Percentiles rank a stretch among this genome's conserved stretches.
These are phyloP conservation scores for Yamadazyma phyllophila DNA, from an alignment of 805 yeast species.

Conservation along the genomic window DNA sequence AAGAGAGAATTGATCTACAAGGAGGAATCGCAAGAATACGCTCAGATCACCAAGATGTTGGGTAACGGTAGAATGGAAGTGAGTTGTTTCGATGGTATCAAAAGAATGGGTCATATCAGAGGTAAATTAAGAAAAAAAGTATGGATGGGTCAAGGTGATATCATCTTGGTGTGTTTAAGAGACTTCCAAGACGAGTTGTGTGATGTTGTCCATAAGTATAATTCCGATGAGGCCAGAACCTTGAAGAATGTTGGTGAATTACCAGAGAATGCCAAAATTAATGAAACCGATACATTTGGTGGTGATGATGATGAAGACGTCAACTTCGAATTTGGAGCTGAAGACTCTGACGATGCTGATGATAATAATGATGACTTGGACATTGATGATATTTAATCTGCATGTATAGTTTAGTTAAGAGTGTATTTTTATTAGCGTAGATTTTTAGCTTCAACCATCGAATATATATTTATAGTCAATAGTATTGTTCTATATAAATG, in stretches of 20 bases:
- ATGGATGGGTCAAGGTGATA: constrained; percentile 99
- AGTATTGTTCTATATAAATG: constrained; percentile 1
- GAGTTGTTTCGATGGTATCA: constrained; percentile 88
- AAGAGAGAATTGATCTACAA: constrained; percentile 90
- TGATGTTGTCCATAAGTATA: constrained; percentile 95
- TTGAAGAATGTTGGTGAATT: constrained; percentile 94
- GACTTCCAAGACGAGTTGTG: constrained; percentile 98
- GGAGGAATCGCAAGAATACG: constrained; percentile 98
- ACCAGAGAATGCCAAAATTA: constrained; percentile 95
- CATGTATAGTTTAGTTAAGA: constrained; percentile 5
- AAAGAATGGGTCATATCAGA: constrained; percentile 96
- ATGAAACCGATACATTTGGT: constrained; percentile 96
- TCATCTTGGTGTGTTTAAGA: constrained; percentile 90
- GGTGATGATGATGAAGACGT: constrained; percentile 96
- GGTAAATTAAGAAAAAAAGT: constrained; percentile 99
- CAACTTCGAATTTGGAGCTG: constrained; percentile 96
- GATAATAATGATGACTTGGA: constrained; percentile 70
- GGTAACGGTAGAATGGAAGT: constrained; percentile 98
- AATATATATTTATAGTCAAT: constrained; percentile 4
- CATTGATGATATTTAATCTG: constrained; percentile 82
- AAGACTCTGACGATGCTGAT: constrained; percentile 75
- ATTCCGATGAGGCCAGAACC: constrained; percentile 96
- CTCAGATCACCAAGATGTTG: constrained; percentile 96
- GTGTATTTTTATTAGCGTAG: constrained; percentile 5
- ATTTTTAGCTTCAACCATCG: constrained; percentile 1